A percentile compares a stretch with the other conserved stretches of the same genome.
Conservation (phyloP, 192 early-diverging fungal species). For the Spinellus fusiger region DNA sequence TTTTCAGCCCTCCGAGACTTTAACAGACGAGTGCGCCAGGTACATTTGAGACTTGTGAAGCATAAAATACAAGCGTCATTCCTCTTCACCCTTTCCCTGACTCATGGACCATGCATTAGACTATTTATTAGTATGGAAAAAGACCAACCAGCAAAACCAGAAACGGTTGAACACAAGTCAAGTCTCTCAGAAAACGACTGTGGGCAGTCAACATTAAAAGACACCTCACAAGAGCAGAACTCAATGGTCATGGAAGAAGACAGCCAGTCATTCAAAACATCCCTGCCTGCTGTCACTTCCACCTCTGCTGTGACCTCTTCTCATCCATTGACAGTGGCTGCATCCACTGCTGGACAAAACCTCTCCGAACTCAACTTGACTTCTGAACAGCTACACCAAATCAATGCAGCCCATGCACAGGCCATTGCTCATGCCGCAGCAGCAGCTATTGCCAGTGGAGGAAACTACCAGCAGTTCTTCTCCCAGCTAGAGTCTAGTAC, state of each 20-base stretch:
- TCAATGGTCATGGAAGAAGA: no score
- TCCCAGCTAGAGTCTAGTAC: slow-evolving; percentile 5
- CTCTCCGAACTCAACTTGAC: neutral
- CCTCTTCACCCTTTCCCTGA: neutral
- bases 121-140: neutral
- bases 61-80: neutral
- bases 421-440: slow-evolving; percentile 22
- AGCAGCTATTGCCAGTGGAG: slow-evolving; percentile 17
- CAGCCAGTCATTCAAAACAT: no score
- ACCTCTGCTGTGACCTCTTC: no score
- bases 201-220: neutral
- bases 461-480: slow-evolving; percentile 15
- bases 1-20: neutral
- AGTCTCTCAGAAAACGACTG: neutral
- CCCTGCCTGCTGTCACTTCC: no score
- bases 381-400: slow-evolving; percentile 9
- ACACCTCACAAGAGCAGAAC: no score
- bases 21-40: neutral
- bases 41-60: neutral
- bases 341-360: no score
- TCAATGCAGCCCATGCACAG: slow-evolving; percentile 21
- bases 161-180: neutral
- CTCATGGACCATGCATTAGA: neutral
- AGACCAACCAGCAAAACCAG: neutral
- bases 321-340: no score